Evolutionary conservation across 768 basidiomycete species (phyloP), one percentile per base, ranked within the genome.

Genomic region (Chiua virens): DNA sequence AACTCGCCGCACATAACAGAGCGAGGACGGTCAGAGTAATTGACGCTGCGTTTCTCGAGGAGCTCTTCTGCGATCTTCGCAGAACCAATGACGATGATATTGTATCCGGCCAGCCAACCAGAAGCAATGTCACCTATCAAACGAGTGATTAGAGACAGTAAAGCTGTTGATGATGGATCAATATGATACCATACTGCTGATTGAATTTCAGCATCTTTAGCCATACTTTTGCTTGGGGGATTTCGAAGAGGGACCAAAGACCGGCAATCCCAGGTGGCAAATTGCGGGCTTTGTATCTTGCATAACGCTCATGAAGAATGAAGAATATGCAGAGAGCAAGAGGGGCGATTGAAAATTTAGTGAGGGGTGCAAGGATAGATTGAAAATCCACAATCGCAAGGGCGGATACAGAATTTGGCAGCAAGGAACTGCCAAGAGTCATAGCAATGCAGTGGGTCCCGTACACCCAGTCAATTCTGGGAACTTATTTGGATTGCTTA

Each of bases 21-120:
- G 22, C 37, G 42, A 9, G 55, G 55, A 15, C 50, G 50, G 21
- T 56, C 50, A 9, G 76, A 75, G 53, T 76, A 79, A 13, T 70
- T 74, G 30, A 54, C 56, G 30, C 74, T 68, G 25, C 75, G 68
- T 51, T 72, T 78, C 54, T 79, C 75, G 9, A 79, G 66, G 8
- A 79, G 68, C 22, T 79, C 77, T 14, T 63, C 55, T 18, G 73
- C 69, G 8, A 68, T 71, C 40, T 64, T 55, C 13, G 70, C 67
- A 17, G 77, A 71, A 49, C 76, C 76, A 7, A 79, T 58, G 34
- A 79, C 55, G 17, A 78, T 61, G 39, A 78, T 66, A 11, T 73
- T 71, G 49, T 75, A 35, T 10, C 43, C 39, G 15, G 52, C 30
- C 9, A 49, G 10, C 41, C 27, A 36, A 17, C 43, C 45, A 23